These are phyloP conservation scores for Populus hybrid DNA, from an alignment of 441 rosid species.

Conservation along the genomic window DNA sequence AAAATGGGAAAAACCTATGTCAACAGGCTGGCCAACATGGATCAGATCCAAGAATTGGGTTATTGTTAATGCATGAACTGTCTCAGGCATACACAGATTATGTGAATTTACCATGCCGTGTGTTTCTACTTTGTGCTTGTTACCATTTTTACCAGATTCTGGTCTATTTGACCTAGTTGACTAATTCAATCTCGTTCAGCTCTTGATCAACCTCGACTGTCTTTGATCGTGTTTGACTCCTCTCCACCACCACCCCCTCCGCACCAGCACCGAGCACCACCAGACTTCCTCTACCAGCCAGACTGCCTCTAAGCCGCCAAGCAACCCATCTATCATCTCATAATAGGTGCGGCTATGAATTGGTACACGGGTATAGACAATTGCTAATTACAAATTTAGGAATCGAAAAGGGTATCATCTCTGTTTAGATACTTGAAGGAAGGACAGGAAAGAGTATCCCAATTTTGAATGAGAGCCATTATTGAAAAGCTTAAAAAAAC, in stretches of 20 bases:
- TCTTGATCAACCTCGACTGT: too few species aligned
- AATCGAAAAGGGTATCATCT: not conserved
- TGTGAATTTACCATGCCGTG: not conserved
- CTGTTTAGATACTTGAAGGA: too few species aligned
- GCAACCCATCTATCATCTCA: not conserved
- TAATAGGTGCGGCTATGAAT: not conserved
- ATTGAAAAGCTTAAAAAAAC: too few species aligned
- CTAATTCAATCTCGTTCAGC: too few species aligned
- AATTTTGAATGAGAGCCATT: too few species aligned
- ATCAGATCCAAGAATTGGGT: conserved; percentile 9
- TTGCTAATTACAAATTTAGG: not conserved
- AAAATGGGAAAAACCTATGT: too few species aligned
- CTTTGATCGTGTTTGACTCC: not conserved
- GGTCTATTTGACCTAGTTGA: not conserved
- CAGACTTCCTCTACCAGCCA: not conserved
- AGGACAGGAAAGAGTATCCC: too few species aligned
- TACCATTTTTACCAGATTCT: not conserved
- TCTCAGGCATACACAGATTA: too few species aligned
- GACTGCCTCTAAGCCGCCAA: not conserved
- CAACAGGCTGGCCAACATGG: conserved; percentile 14
- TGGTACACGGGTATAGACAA: not conserved
- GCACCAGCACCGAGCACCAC: not conserved
- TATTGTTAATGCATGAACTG: not conserved
- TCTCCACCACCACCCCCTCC: not conserved
- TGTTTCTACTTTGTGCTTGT: not conserved